Base-by-base conservation (phyloP, 352 stramenopile genomes). In the Nothophytophthora sp. region DNA sequence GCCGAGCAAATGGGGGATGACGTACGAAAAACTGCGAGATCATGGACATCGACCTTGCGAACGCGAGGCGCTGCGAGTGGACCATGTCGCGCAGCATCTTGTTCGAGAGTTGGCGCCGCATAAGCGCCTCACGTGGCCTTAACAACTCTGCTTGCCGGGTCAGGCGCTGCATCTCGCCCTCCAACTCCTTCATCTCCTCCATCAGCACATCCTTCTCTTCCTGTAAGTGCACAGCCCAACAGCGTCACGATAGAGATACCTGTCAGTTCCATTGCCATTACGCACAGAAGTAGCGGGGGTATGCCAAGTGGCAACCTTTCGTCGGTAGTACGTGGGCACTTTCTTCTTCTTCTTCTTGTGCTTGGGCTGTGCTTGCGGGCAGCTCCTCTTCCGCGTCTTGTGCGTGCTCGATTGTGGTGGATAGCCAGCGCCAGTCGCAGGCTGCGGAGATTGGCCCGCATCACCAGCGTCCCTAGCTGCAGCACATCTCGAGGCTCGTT, bases 311-410 rank as follows among this genome's bases (percentile, higher is more conserved):
- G 43, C 16, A 30, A 57, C 52, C 60, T 70, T 70, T 11, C 60
- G 54, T 0, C 55, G 55, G 33, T 63, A 70, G 24, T 70, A 70
- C 0, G 55, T 70, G 32, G 54, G 60, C 16, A 70, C 35, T 20
- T 67, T 67, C 29, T 67, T 67, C 49, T 50, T 40, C 39, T 53
- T 65, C 49, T 55, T 48, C 20, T 50, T 53, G n/a, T 34, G 40
- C 33, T 52, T 39, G 33, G 18, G 20, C 20, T 50, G 35, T 27
- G 40, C 40, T 48, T 48, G 13, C 33, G 40, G 9, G 4, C 15
- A 8, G 15, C 10, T 11, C 19, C 20, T 27, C 32, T 52, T 55
- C 19, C 23, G 54, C 8, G 37, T 36, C 50, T 52, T 61, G 27
- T 25, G 20, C 6, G 10, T 51, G 41, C 24, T 52, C 53, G 37